Evolutionary conservation across 805 yeast genomes (phyloP).

Genomic region (Ogataea methanolica): DNA sequence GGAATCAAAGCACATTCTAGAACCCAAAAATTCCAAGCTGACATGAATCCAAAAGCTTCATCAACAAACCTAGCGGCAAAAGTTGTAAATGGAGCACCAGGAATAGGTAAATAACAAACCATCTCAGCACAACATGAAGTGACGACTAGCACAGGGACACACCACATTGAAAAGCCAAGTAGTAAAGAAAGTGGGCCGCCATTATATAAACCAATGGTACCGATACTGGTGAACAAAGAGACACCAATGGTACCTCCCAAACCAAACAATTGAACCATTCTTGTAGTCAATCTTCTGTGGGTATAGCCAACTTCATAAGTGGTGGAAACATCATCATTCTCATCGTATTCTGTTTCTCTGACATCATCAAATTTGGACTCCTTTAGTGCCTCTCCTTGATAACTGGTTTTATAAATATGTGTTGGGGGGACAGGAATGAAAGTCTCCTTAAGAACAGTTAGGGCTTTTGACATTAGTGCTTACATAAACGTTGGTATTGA

Average conservation of each 20-base stretch:
- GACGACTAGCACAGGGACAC: slow-evolving; percentile 37
- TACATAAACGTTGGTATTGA: not conserved
- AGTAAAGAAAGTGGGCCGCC: slow-evolving; percentile 40
- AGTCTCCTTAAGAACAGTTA: slow-evolving; percentile 1
- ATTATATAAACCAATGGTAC: slow-evolving; percentile 40
- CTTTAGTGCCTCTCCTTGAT: not conserved
- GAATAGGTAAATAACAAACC: slow-evolving; percentile 40
- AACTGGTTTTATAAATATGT: not conserved
- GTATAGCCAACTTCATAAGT: slow-evolving; percentile 6
- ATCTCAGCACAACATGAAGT: slow-evolving; percentile 41
- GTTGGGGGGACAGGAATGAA: slow-evolving; percentile 7
- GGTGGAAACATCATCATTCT: not conserved
- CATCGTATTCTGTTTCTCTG: not conserved
- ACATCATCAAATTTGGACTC: not conserved
- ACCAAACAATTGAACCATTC: slow-evolving; percentile 39
- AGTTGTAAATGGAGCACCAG: slow-evolving; percentile 40
- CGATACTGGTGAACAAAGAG: slow-evolving; percentile 29
- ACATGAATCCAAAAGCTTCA: slow-evolving; percentile 38
- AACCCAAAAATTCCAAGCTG: slow-evolving; percentile 47
- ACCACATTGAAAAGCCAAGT: slow-evolving; percentile 37
- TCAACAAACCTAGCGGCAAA: slow-evolving; percentile 44
- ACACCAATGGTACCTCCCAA: slow-evolving; percentile 38
- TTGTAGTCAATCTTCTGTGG: slow-evolving; percentile 28
- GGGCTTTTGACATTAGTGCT: not conserved
- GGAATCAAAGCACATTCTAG: slow-evolving; percentile 45